Base-by-base conservation (phyloP, 306 rosid species). In the Pyrus bretschneideri region DNA sequence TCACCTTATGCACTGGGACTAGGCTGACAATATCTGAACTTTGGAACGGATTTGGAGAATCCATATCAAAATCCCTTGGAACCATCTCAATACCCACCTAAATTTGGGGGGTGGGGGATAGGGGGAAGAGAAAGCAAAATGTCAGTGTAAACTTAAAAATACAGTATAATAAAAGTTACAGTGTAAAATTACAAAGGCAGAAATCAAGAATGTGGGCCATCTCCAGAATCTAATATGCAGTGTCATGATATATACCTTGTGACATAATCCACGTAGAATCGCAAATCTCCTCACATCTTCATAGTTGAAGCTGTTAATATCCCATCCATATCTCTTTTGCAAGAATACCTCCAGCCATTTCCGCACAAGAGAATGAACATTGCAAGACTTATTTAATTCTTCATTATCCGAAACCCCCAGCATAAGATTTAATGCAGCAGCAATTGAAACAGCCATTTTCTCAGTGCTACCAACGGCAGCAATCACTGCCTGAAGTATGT, bases 31-130 rank as follows among this genome's bases (percentile, higher is more conserved):
- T 83, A 80, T 95, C 99, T 77, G 87, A 83, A 78, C 88, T 90
- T 25, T 71, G 88, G 83, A 95, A 95, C 51, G 98, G 99, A 70
- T 77, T 72, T 63, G 96, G 84, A 79, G 99, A 92, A 72, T 89
- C 98, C 93, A 92, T 88, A 82, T 92, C 97, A 80, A 88, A 95
- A 80, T 95, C 98, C 85, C 93, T 89, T 25, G 98, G 99, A 73
- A 88, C 97, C 75, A 95, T 86, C 86, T 91, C 99, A 79, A 95
- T 86, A 40, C 99, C 99, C 87, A 92, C 97, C 99, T 95, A 77
- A 77, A 38, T 7, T 30, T 81, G 63, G 77, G 49, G 70, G 70
- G 70, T 14, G 30, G 30, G 55, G 54, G 1, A 72, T 19, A 22
- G 45, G 62, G 55, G 13, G 14, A 67, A 29, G 49, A 46, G 81